Base-by-base conservation (phyloP, 139 green algal species). In the Parachlorella kessleri region DNA sequence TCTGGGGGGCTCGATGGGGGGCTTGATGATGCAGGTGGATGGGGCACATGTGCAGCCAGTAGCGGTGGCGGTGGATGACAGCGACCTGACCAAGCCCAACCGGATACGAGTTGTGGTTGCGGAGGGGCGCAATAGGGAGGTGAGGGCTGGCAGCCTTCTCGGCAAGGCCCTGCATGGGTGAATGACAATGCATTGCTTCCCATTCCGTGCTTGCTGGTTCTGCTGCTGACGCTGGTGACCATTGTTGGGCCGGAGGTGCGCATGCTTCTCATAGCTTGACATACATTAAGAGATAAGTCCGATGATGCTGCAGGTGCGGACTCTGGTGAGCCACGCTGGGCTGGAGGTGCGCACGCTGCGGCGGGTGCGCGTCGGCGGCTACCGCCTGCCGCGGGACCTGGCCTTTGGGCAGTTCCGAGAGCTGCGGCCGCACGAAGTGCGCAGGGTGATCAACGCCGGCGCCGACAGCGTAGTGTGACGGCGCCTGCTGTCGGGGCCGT, bases 51-150 rank as follows among this genome's bases (percentile, higher is more conserved):
- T 92, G 70, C 24, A 66, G 40, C 90, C 90, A 30, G 54, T 89
- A 55, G 77, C 82, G 35, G 69, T 88, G 32, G 32, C 37, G 18
- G 8, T 81, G 6, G 83, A 88, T 66, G 73, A 68, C 67, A 83
- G 63, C 37, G 82, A 83, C 68, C 32, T 70, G 8, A 53, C 33
- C 10, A 76, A 84, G 28, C 39, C 54, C 23, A 81, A 88, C 38
- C 70, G 81, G 53, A 59, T 97, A 2, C 72, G 88, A 4, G 70
- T 98, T 1, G 85, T 94, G n/a, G 86, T 98, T 4, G 69, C 81
- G 24, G 94, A 98, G 79, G 94, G 94, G 32, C 88, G 91, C 63
- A 95, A 97, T 69, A 89, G 91, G 48, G 94, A 98, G 88, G 94
- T 96, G 77, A 24, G 71, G 42, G 6, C n/a, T n/a, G n/a, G n/a